Evolutionary conservation across 208 protist genomes (phyloP).

Genomic region (Acanthamoeba divionensis): DNA sequence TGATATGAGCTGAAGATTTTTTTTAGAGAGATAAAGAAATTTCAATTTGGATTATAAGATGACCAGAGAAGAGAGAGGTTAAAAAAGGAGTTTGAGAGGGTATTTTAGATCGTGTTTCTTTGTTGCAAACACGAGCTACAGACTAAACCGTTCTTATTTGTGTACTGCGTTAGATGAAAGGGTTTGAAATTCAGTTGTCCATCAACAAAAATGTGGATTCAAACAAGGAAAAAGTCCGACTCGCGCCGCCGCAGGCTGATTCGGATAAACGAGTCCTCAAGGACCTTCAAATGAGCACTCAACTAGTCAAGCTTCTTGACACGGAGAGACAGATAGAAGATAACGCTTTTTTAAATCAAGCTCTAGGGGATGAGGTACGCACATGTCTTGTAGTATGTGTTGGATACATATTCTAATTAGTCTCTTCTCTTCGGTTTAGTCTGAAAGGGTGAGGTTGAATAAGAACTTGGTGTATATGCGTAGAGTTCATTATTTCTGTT

Average conservation of each 20-base stretch:
- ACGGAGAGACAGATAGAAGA: background rate
- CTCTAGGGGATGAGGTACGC: background rate
- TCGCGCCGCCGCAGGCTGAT: background rate
- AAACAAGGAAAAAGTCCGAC: background rate
- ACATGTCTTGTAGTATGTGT: background rate
- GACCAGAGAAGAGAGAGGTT: too few relatives aligned
- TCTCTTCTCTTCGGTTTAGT: background rate
- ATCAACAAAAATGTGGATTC: background rate
- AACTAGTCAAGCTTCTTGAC: background rate
- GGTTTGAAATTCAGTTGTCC: background rate
- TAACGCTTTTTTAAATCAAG: background rate
- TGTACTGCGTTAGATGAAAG: background rate
- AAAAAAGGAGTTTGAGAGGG: too few relatives aligned
- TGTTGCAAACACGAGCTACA: too few relatives aligned
- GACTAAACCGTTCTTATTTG: background rate
- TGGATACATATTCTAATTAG: background rate
- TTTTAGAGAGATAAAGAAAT: too few relatives aligned
- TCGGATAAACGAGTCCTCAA: background rate
- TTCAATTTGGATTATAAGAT: too few relatives aligned
- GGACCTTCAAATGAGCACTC: background rate
- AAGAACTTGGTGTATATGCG: slow-evolving; percentile 24
- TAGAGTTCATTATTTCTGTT: slow-evolving; percentile 24
- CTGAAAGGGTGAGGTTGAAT: background rate
- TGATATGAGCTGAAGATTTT: too few relatives aligned
- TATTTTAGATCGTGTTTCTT: too few relatives aligned